Conservation (phyloP, 73 alveolate species). For the Effrenium voratum region DNA sequence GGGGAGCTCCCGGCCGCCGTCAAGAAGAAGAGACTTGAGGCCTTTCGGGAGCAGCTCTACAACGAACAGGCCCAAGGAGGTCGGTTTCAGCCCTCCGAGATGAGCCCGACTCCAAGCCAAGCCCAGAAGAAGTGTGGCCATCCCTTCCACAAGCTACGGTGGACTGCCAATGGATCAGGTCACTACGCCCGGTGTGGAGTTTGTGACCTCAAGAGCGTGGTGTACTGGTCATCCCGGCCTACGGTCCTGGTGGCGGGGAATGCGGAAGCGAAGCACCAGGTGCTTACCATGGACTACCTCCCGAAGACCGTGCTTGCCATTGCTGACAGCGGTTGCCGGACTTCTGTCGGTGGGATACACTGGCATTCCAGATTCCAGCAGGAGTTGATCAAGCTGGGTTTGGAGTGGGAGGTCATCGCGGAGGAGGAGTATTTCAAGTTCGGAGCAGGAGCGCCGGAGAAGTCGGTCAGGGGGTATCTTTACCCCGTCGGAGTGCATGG, state of each 20-base stretch:
- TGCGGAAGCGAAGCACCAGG: too few relatives aligned
- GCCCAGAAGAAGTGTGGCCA: not conserved
- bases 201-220: constrained; percentile 31
- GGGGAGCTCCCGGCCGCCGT: not conserved
- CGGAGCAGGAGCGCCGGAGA: constrained; percentile 14
- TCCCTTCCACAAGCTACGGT: not conserved
- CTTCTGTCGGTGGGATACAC: constrained; percentile 18
- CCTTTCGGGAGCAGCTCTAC: not conserved
- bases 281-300: not conserved
- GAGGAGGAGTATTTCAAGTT: constrained; percentile 45
- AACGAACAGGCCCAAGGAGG: not conserved
- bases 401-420: not conserved
- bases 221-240: constrained; percentile 20
- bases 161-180: not conserved
- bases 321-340: constrained; percentile 41
- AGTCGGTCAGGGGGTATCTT: not conserved
- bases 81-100: not conserved
- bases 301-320: constrained; percentile 9
- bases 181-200: constrained; percentile 23
- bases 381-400: not conserved
- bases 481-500: constrained; percentile 21
- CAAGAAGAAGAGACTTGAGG: not conserved
- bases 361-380: constrained; percentile 41
- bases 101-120: not conserved
- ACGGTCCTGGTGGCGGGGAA: not conserved